These are phyloP conservation scores for Forsythia suspensa DNA, from an alignment of 257 asterid species.

Conservation along the genomic window DNA sequence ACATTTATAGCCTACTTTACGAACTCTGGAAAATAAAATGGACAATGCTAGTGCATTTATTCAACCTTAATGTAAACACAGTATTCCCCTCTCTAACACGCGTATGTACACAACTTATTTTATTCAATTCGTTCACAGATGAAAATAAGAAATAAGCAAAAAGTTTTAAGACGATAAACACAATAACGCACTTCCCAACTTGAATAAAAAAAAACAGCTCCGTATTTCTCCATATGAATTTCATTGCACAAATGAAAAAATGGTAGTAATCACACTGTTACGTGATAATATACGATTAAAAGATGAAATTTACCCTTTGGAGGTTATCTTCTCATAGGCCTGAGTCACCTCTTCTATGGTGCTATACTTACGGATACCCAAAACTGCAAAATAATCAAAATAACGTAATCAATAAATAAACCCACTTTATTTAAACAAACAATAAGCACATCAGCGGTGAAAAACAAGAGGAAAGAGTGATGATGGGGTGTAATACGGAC, in stretches of 20 bases:
- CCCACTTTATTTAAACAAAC: constrained; percentile 4
- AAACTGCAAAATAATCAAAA: constrained; percentile 47
- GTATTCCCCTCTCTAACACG: background rate
- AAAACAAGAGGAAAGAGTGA: background rate
- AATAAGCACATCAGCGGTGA: background rate
- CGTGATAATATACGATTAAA: background rate
- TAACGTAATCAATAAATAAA: background rate
- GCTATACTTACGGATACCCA: constrained; percentile 70
- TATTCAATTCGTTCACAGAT: background rate
- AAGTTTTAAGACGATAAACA: background rate
- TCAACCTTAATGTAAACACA: background rate
- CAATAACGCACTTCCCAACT: constrained; percentile 4
- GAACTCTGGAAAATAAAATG: background rate
- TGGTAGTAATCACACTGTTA: background rate
- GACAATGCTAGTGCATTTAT: background rate
- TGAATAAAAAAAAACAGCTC: constrained; percentile 4
- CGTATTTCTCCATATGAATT: background rate
- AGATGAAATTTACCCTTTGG: constrained; percentile 50
- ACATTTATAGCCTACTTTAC: background rate
- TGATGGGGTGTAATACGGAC: constrained; percentile 31
- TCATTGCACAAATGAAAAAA: background rate
- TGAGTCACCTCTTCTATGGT: constrained; percentile 66
- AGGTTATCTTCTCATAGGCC: constrained; percentile 65
- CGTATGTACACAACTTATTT: no score
- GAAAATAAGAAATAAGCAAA: background rate